Conservation (phyloP, 2,329 filamentous ascomycete genomes). For the Aspergillus luchuensis region DNA sequence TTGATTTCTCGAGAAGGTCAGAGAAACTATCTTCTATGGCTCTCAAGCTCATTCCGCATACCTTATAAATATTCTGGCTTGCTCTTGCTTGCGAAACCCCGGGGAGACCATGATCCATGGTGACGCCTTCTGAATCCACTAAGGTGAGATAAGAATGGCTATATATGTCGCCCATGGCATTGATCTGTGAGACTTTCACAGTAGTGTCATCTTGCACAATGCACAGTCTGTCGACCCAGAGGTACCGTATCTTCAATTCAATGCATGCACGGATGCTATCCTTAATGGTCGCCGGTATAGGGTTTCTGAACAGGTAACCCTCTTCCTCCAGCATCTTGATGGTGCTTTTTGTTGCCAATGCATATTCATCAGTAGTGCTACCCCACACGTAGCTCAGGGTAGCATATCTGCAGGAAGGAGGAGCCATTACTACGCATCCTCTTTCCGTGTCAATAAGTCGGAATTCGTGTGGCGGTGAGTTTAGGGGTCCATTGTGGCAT, state of each 20-base stretch:
- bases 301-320: not conserved
- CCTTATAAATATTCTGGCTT: not conserved
- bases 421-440: not conserved
- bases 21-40: not conserved
- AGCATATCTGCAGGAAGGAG: not conserved
- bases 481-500: conserved; percentile 2
- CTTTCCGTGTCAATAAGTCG: not conserved
- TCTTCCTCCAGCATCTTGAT: not conserved
- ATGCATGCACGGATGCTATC: not conserved
- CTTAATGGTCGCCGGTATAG: not conserved
- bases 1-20: not conserved
- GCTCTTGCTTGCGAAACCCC: not conserved
- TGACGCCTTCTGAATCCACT: not conserved
- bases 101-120: not conserved
- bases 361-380: not conserved
- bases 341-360: not conserved
- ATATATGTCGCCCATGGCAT: not conserved
- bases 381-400: conserved; percentile 6
- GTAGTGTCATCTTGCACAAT: not conserved
- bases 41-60: not conserved
- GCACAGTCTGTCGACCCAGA: conserved; percentile 4
- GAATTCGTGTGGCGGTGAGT: not conserved
- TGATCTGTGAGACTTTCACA: not conserved
- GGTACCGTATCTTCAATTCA: not conserved
- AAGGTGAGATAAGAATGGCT: not conserved